Percentiles rank a stretch among this genome's conserved stretches.
Conservation (phyloP, 305 asterid genomes). For the Petunia hybrid region DNA sequence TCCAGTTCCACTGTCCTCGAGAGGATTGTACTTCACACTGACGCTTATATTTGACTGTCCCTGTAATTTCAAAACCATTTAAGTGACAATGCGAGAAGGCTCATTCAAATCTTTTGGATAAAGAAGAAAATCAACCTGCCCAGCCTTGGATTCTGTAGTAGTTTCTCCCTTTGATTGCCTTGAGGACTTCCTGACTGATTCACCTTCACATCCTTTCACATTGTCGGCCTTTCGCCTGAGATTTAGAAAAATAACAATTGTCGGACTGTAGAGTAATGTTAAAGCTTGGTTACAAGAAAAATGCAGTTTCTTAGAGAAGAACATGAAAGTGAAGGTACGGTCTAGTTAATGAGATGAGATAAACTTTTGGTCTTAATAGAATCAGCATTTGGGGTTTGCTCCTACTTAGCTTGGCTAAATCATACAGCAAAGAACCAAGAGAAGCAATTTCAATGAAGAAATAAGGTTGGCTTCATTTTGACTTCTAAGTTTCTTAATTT, state of each 20-base stretch:
- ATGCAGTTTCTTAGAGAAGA: background rate
- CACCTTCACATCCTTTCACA: conserved; percentile 61
- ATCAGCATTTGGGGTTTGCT: background rate
- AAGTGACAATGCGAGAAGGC: background rate
- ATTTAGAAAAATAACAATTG: conserved; percentile 25
- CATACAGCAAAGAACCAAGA: background rate
- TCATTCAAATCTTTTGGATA: background rate
- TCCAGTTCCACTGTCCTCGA: conserved; percentile 66
- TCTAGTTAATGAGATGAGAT: background rate
- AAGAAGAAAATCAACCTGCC: conserved; percentile 55
- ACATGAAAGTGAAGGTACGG: background rate
- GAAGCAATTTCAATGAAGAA: background rate
- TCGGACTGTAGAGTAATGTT: background rate
- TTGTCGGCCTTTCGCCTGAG: conserved; percentile 65
- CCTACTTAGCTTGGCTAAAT: background rate
- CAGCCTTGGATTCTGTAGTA: conserved; percentile 42
- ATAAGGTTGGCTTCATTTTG: background rate
- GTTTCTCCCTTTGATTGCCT: conserved; percentile 42
- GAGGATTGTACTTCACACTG: conserved; percentile 56
- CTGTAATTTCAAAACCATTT: conserved; percentile 43
- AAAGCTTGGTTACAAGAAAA: background rate
- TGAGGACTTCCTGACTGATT: conserved; percentile 43
- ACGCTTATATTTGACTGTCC: conserved; percentile 61
- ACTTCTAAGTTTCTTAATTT: background rate
- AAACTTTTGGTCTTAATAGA: background rate